Conservation (phyloP, 192 early-diverging fungal genomes). For the Coemansia sp. region DNA sequence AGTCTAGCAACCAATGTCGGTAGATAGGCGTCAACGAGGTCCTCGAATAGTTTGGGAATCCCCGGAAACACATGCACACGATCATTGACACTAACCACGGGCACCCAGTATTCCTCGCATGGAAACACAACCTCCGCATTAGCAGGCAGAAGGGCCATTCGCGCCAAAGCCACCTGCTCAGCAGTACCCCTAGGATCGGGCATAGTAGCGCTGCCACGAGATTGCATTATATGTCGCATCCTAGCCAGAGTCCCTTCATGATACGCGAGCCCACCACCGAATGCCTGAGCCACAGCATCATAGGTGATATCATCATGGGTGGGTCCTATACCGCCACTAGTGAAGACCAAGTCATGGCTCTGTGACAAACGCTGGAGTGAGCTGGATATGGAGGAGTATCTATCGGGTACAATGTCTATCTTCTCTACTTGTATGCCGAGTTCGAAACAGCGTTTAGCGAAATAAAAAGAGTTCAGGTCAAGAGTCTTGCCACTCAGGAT, state of each 20-base stretch:
- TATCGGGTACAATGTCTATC: slow-evolving; percentile 56
- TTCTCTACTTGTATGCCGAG: slow-evolving; percentile 59
- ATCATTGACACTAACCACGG: slow-evolving; percentile 58
- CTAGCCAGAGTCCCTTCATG: slow-evolving; percentile 56
- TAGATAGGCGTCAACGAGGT: slow-evolving; percentile 28
- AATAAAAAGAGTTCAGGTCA: slow-evolving; percentile 60
- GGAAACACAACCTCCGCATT: slow-evolving; percentile 45
- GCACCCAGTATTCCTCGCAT: slow-evolving; percentile 63
- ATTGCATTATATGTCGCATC: slow-evolving; percentile 52
- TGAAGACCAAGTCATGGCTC: slow-evolving; percentile 61
- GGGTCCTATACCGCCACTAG: slow-evolving; percentile 72
- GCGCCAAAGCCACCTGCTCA: slow-evolving; percentile 48
- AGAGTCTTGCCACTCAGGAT: slow-evolving; percentile 69
- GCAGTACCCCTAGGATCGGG: slow-evolving; percentile 34
- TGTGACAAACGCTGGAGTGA: slow-evolving; percentile 53
- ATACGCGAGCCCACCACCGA: slow-evolving; percentile 50
- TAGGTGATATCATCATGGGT: slow-evolving; percentile 74
- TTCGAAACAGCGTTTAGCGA: slow-evolving; percentile 63
- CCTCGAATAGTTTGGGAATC: slow-evolving; percentile 62
- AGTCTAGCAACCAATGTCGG: slow-evolving; percentile 4
- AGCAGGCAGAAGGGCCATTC: slow-evolving; percentile 67
- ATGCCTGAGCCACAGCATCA: slow-evolving; percentile 60
- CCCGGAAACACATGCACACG: slow-evolving; percentile 72
- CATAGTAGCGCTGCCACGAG: not conserved
- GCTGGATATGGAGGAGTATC: slow-evolving; percentile 35